Evolutionary conservation across 148 eudicot genomes (phyloP).

Genomic region (Rhododendron williamsianum): DNA sequence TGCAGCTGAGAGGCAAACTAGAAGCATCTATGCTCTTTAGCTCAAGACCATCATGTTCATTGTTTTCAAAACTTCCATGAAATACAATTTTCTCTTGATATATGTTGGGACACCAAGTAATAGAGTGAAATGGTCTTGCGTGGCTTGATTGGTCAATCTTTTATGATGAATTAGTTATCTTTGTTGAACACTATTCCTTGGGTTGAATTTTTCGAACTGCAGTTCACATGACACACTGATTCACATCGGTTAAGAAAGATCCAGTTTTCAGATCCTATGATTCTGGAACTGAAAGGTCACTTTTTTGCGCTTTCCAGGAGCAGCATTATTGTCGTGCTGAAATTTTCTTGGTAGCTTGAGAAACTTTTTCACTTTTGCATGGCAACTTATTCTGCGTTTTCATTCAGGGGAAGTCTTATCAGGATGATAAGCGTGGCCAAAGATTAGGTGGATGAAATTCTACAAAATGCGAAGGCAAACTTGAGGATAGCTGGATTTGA

Average conservation of each 20-base stretch:
- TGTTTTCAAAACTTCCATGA: background rate
- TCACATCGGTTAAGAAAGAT: background rate
- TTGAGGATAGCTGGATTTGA: conserved; percentile 89
- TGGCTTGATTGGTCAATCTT: background rate
- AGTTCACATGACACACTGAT: background rate
- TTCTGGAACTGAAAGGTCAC: background rate
- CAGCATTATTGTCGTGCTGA: too few relatives aligned
- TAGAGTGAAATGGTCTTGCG: background rate
- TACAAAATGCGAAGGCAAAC: conserved; percentile 49
- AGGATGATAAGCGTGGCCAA: conserved; percentile 81
- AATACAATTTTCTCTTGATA: background rate
- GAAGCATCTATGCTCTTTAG: background rate
- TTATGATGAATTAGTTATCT: background rate
- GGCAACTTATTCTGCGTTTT: background rate
- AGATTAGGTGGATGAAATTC: conserved; percentile 64
- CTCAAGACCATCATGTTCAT: background rate
- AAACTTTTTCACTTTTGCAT: background rate
- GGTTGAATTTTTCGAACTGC: background rate
- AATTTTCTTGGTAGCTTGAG: background rate
- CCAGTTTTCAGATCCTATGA: background rate
- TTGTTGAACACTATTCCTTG: background rate
- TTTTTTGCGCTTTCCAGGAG: background rate
- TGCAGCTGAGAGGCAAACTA: background rate
- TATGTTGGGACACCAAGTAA: background rate
- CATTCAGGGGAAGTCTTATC: conserved; percentile 60